A percentile compares a stretch with the other conserved stretches of the same genome.
These are phyloP conservation scores for Gnetum montanum DNA, from an alignment of 75 land plant species.

Conservation along the genomic window DNA sequence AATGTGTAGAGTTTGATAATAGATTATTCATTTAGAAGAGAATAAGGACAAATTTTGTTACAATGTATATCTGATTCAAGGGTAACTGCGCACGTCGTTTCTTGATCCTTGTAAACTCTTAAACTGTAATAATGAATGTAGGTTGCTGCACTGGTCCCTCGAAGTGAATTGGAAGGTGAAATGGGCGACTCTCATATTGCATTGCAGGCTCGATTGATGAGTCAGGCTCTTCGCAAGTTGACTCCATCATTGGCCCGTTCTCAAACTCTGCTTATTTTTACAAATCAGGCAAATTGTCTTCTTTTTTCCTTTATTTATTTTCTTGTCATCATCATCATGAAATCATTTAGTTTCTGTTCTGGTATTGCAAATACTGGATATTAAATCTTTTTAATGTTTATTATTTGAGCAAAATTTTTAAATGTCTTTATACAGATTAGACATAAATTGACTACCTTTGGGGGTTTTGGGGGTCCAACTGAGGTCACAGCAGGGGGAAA, in stretches of 20 bases:
- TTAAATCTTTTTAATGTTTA: background rate
- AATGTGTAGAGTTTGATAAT: too few species aligned
- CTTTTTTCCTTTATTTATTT: background rate
- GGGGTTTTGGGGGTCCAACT: constrained; percentile 67
- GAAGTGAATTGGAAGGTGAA: constrained; percentile 92
- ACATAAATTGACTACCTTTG: constrained; percentile 66
- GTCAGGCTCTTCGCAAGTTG: constrained; percentile 92
- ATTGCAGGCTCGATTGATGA: constrained; percentile 94
- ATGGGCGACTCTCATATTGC: constrained; percentile 98
- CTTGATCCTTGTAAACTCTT: too few species aligned
- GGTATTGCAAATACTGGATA: too few species aligned
- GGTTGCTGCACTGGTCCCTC: constrained; percentile 97
- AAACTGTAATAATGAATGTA: constrained; percentile 11
- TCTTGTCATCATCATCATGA: background rate
- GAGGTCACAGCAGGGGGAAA: constrained; percentile 97
- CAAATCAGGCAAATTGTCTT: constrained; percentile 80
- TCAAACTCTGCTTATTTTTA: constrained; percentile 75
- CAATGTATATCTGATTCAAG: too few species aligned
- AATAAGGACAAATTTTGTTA: too few species aligned
- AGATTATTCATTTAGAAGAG: too few species aligned
- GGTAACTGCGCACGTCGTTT: too few species aligned
- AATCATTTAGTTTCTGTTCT: background rate
- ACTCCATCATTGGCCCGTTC: constrained; percentile 81
- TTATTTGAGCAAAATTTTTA: too few species aligned
- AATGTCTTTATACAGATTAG: constrained; percentile 50